Percentiles rank a stretch among this genome's conserved stretches.
Evolutionary conservation across 1,139 yeast genomes (phyloP).

Genomic region (Lodderomyces oxycetoniae): DNA sequence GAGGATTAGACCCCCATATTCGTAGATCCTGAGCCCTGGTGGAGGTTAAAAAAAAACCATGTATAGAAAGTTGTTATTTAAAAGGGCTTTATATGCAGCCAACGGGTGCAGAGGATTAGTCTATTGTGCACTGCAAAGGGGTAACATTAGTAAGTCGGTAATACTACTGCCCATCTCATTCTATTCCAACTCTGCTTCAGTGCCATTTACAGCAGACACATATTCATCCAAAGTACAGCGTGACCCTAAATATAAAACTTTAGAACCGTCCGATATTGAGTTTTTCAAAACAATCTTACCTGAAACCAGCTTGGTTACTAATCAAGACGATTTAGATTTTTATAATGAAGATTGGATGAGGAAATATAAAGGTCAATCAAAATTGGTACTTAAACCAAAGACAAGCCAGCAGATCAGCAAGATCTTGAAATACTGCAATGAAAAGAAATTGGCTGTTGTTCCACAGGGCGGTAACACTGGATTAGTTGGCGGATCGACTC

Average conservation of each 20-base stretch:
- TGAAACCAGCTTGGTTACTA: constrained; percentile 46
- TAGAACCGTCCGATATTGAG: constrained; percentile 55
- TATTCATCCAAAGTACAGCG: constrained; percentile 53
- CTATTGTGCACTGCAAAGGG: too few relatives aligned
- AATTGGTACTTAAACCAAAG: constrained; percentile 79
- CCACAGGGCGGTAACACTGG: constrained; percentile 99
- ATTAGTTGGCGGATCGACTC: constrained; percentile 90
- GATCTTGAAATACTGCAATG: constrained; percentile 79
- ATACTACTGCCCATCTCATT: too few relatives aligned
- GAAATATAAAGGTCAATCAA: constrained; percentile 84
- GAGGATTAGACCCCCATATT: too few relatives aligned
- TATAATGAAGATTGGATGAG: constrained; percentile 96
- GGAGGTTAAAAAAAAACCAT: too few relatives aligned
- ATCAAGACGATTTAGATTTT: constrained; percentile 59
- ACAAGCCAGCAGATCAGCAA: constrained; percentile 72
- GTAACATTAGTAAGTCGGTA: too few relatives aligned
- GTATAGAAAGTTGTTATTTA: too few relatives aligned
- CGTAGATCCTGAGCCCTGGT: too few relatives aligned
- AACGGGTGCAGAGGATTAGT: too few relatives aligned
- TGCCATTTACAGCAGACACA: constrained; percentile 58
- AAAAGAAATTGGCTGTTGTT: constrained; percentile 72
- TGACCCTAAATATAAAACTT: constrained; percentile 37
- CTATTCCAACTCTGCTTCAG: constrained; percentile 32
- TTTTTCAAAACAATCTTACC: constrained; percentile 56
- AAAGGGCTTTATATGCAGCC: too few relatives aligned